Base-by-base conservation (phyloP, 805 yeast genomes). In the Nakazawaea sp. region DNA sequence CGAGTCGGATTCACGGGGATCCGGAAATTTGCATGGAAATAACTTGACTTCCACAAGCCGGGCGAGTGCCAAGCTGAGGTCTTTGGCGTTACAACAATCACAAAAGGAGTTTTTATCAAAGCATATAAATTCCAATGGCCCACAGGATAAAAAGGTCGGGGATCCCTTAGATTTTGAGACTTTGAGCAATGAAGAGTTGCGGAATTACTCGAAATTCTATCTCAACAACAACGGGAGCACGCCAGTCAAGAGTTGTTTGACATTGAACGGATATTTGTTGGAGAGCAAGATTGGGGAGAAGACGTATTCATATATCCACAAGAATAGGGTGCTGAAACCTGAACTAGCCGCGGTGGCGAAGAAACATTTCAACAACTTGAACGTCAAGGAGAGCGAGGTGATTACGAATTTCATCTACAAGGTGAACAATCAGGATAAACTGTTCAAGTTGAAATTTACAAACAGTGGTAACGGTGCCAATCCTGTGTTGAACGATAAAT, bases 391-490 rank as follows among this genome's bases (percentile, higher is more conserved):
- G 52, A 77, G 81, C 41, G 97, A 90, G 49, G 77, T 83, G 23
- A 78, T 90, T 27, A 86, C 96, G 26, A 88, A 84, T 50, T 92
- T 90, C 54, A 66, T 92, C 38, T 92, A 90, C 61, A 80, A 84
- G 49, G 88, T 86, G 36, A 78, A 77, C 51, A 81, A 86, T 51
- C 85, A 84, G 49, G 55, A 55, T 35, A 53, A 58, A 33, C 52
- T 52, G 34, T 58, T 56, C 60, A 51, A 56, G 18, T 65, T 72
- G 46, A 65, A 64, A 43, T 59, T 59, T 28, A 60, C 56, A 37
- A 51, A 49, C 45, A 38, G 25, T 30, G 24, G 23, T 18, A 30
- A n/a, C n/a, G n/a, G n/a, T n/a, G n/a, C n/a, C n/a, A n/a, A n/a
- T n/a, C n/a, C n/a, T 13, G 16, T 16, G 13, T 27, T 6, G 7